A percentile compares a stretch with the other conserved stretches of the same genome.
Evolutionary conservation across 495 filamentous ascomycete species (phyloP).

Genomic region (Glarea lozoyensis): DNA sequence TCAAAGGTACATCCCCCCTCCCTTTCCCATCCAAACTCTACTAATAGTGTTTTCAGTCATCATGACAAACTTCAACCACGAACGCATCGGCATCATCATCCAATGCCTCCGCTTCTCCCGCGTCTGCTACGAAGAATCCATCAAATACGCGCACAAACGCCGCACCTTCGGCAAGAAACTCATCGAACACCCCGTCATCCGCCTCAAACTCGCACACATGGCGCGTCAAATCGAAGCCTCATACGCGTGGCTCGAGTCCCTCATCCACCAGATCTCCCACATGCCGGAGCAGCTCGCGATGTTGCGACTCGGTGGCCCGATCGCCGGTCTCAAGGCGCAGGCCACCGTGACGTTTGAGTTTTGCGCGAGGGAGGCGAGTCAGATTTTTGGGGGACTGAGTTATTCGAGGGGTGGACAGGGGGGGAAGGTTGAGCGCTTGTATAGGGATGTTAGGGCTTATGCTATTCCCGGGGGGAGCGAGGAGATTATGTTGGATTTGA

Average conservation of each 20-base stretch:
- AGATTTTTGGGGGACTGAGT: constrained; percentile 90
- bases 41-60: constrained; percentile 46
- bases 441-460: constrained; percentile 95
- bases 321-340: constrained; percentile 91
- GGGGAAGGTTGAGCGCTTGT: constrained; percentile 90
- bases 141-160: constrained; percentile 96
- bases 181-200: constrained; percentile 94
- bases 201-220: constrained; percentile 96
- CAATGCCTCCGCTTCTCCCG: constrained; percentile 92
- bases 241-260: constrained; percentile 95
- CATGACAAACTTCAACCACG: constrained; percentile 99
- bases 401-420: constrained; percentile 93
- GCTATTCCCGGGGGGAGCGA: constrained; percentile 95
- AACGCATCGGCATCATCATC: constrained; percentile 97
- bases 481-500: constrained; percentile 98
- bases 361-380: constrained; percentile 90
- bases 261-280: constrained; percentile 83
- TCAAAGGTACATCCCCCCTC: constrained; percentile 50
- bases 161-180: constrained; percentile 91
- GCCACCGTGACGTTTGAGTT: constrained; percentile 90
- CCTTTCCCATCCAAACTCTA: constrained; percentile 11
- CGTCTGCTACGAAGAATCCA: constrained; percentile 92
- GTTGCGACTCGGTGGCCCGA: constrained; percentile 90
- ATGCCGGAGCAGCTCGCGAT: constrained; percentile 96
- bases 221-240: constrained; percentile 93